Conservation (phyloP, 129 eudicot species). For the Scalesia atractyloides region DNA sequence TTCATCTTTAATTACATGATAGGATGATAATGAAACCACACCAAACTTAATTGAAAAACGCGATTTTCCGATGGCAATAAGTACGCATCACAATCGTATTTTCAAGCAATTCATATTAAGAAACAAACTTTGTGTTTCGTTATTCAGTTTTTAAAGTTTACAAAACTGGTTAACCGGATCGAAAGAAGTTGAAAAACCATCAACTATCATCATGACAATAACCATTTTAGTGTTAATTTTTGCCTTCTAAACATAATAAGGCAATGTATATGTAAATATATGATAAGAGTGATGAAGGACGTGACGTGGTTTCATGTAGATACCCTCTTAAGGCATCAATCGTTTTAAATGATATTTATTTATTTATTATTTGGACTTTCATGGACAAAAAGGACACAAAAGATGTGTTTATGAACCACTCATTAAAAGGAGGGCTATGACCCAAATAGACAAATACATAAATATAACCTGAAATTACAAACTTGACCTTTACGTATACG, state of each 20-base stretch:
- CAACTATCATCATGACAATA: neutral
- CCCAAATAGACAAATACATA: neutral
- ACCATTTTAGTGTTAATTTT: neutral
- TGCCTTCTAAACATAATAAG: neutral
- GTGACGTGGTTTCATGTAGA: conserved; percentile 8
- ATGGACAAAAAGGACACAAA: conserved; percentile 19
- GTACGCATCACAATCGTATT: too few relatives aligned
- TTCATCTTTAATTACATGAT: neutral
- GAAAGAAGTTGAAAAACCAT: neutral
- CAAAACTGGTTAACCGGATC: neutral
- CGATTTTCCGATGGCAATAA: neutral
- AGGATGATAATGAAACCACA: neutral
- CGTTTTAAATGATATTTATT: conserved; percentile 10
- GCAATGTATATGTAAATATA: neutral
- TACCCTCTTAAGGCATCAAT: conserved; percentile 17
- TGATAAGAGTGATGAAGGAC: conserved; percentile 11
- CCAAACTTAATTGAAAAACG: neutral
- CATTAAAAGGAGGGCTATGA: conserved; percentile 20
- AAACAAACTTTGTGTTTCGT: neutral
- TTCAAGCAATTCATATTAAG: too few relatives aligned
- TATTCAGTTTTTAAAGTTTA: neutral
- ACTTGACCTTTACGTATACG: conserved; percentile 34
- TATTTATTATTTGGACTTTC: conserved; percentile 10
- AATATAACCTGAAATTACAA: conserved; percentile 23
- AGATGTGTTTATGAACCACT: conserved; percentile 35